Evolutionary conservation across 2,329 filamentous ascomycete genomes (phyloP), one percentile per base, ranked within the genome.

Genomic region (Curvularia lunata): DNA sequence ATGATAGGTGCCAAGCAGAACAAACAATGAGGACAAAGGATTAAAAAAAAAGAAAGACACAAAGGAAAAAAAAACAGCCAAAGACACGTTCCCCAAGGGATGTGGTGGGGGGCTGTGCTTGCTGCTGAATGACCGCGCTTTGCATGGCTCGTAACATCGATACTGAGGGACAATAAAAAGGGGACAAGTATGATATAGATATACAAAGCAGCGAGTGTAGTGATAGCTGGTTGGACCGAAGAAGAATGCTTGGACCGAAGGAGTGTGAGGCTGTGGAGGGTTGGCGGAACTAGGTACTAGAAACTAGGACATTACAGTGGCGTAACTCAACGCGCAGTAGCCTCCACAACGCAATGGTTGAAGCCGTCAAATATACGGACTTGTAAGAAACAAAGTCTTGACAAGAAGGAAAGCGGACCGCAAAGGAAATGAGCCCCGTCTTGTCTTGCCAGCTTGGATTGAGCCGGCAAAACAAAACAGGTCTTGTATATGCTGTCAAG

Each of bases 271-370:
- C 30, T 62, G 59, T 67, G 61, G 64, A 68, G 66, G 63, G 57
- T 46, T 54, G 52, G 59, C 63, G 59, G 61, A 61, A 70, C 65
- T 68, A 69, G 64, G 63, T 52, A 69, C 61, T 70, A 71, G 59
- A 62, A 62, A 72, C 68, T 72, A 70, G 66, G 67, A 71, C 69
- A 72, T 72, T 72, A 72, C 66, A 58, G 65, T 60, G 62, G 59
- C 58, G 65, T 69, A 70, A 62, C 55, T 69, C 64, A 66, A 66
- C 63, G 64, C 59, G 61, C 63, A 56, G 60, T 54, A 60, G 60
- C 62, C 67, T 63, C 68, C 63, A 66, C 61, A 49, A 49, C 27
- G 42, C 42, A 43, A 63, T 42, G 3, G 55, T 58, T 52, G 45
- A 34, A 52, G 54, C 32, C 57, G 54, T 52, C 8, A 7, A 23